phyloP scores from a whole-genome alignment of 2,329 filamentous ascomycete genomes.

The Blastomyces percursus region DNA sequence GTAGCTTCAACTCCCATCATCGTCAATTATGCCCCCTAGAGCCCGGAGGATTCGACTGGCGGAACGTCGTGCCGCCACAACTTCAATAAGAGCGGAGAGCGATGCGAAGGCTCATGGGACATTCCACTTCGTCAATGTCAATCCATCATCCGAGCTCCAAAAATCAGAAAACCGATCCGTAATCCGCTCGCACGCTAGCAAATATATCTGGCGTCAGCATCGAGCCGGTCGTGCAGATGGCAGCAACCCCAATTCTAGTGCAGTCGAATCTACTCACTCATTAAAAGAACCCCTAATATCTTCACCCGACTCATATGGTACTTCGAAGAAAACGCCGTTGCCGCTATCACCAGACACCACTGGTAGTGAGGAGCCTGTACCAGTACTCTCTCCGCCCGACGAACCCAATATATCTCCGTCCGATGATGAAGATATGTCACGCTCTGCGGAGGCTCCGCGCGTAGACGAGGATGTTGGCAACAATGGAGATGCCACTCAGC shows the following conservation, averaged over 20 bases:
- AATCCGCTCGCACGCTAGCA: slow-evolving; percentile 17
- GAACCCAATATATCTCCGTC: background rate
- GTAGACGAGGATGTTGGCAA: background rate
- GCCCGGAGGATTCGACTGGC: background rate
- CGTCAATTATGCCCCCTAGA: background rate
- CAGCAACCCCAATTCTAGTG: background rate
- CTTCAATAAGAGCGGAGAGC: background rate
- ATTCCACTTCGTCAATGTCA: slow-evolving; percentile 17
- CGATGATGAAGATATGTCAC: background rate
- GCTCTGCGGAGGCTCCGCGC: background rate
- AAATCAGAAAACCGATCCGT: slow-evolving; percentile 15
- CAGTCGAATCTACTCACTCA: background rate
- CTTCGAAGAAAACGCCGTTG: background rate
- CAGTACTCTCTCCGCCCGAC: background rate
- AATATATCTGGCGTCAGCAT: slow-evolving; percentile 17
- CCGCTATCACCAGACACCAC: background rate
- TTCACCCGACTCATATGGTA: background rate
- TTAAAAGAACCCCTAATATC: background rate
- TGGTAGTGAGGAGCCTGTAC: background rate
- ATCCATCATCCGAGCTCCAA: slow-evolving; percentile 15
- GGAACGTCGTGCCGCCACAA: background rate
- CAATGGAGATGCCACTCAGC: background rate
- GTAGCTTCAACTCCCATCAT: background rate
- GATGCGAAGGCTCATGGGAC: slow-evolving; percentile 4
- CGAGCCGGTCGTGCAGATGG: slow-evolving; percentile 12